phyloP scores from a whole-genome alignment of 176 grass and related monocot genomes.

The Oryza rufipogon region DNA sequence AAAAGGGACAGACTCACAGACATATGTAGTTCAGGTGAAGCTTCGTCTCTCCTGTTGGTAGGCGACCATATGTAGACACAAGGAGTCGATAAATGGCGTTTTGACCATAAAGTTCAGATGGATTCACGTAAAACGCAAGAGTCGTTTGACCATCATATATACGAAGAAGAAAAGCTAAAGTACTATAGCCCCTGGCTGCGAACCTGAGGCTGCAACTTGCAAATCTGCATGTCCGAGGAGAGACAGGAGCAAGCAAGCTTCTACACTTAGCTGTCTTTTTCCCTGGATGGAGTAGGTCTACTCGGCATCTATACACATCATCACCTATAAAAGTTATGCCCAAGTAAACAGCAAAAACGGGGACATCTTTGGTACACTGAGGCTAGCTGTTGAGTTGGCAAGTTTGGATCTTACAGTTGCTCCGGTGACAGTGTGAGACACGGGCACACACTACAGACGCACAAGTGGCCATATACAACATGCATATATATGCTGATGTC shows the following conservation, averaged over 20 bases:
- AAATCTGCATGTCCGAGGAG: background rate
- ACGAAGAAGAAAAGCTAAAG: background rate
- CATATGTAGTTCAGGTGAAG: background rate
- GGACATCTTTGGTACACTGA: background rate
- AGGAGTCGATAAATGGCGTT: constrained; percentile 27
- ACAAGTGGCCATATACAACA: constrained; percentile 4
- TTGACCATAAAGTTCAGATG: constrained; percentile 32
- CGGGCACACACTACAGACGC: background rate
- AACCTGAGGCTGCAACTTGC: background rate
- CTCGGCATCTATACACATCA: background rate
- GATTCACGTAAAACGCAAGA: constrained; percentile 2
- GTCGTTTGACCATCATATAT: constrained; percentile 19
- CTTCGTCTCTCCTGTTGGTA: background rate
- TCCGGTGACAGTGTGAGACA: background rate
- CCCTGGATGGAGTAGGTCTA: background rate
- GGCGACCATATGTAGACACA: background rate
- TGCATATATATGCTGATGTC: background rate
- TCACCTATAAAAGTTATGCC: constrained; percentile 20
- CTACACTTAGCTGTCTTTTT: background rate
- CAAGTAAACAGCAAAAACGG: constrained; percentile 2
- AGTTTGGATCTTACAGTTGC: constrained; percentile 16
- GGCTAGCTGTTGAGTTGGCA: constrained; percentile 5
- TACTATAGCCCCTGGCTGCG: background rate
- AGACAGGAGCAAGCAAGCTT: constrained; percentile 12
- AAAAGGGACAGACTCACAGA: background rate